These are phyloP conservation scores for Pythium plurisporium DNA, from an alignment of 352 stramenopile species.

Conservation along the genomic window DNA sequence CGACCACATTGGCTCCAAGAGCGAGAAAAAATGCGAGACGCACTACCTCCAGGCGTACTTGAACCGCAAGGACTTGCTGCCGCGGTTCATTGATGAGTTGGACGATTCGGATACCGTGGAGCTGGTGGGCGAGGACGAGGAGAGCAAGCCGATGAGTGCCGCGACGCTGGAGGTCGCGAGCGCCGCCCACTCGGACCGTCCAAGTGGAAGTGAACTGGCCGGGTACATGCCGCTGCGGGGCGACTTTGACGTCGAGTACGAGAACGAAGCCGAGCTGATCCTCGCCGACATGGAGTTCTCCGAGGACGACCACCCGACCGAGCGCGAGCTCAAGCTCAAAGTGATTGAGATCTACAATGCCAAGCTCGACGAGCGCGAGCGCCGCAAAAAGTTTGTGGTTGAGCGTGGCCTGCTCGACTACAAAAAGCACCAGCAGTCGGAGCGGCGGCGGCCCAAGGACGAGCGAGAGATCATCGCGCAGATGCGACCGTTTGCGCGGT, in stretches of 20 bases:
- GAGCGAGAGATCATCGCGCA: constrained; percentile 94
- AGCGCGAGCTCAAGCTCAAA: constrained; percentile 94
- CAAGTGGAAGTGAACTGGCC: constrained; percentile 54
- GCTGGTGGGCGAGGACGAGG: constrained; percentile 18
- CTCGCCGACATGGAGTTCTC: constrained; percentile 95
- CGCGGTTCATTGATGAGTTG: constrained; percentile 53
- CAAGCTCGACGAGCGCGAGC: constrained; percentile 93
- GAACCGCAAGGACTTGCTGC: constrained; percentile 48
- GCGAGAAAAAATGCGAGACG: constrained; percentile 85
- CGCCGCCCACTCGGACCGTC: constrained; percentile 21
- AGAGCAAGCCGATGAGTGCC: constrained; percentile 6
- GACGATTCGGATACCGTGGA: constrained; percentile 28
- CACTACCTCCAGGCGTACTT: constrained; percentile 87
- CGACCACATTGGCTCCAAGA: constrained; percentile 82
- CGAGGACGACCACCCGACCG: constrained; percentile 86
- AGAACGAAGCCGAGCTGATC: constrained; percentile 96
- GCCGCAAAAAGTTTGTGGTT: constrained; percentile 90
- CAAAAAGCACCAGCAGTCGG: constrained; percentile 90
- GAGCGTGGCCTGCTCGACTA: constrained; percentile 92
- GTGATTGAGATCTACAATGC: constrained; percentile 96
- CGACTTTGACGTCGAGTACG: constrained; percentile 98
- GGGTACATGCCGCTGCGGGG: constrained; percentile 96
- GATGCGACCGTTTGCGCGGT: constrained; percentile 94
- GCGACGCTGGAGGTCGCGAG: constrained; percentile 16
- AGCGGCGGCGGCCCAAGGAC: constrained; percentile 89